Base-by-base conservation (phyloP, 768 basidiomycete genomes). In the Psilocybe cubensis region DNA sequence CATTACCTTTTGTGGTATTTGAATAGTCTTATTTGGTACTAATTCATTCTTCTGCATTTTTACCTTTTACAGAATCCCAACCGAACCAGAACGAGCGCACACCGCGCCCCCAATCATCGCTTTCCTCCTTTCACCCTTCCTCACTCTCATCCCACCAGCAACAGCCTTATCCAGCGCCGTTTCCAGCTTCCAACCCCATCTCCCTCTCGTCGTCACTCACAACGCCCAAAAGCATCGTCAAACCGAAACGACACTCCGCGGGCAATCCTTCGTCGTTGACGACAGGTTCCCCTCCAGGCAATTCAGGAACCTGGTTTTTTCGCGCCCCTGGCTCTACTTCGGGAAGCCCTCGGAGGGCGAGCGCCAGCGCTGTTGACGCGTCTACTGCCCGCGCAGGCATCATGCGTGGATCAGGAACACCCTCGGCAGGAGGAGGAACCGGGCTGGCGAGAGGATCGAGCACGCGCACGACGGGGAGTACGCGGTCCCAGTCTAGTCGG, bases 301-400 rank as follows among this genome's bases (percentile, higher is more conserved):
- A 0, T 38, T 14, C 35, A 14, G 35, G 35, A n/a, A 17, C 14
- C 28, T 54, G 52, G 52, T 54, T 54, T 45, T 54, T 54, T 54
- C 52, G 52, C 18, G 25, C 52, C 29, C n/a, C n/a, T n/a, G n/a
- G n/a, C n/a, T 54, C 52, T 29, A 45, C 42, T 21, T 29, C 52
- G 3, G 52, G 52, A 9, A 44, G 25, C 25, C 52, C 28, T n/a
- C n/a, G n/a, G n/a, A n/a, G n/a, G n/a, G n/a, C n/a, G n/a, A n/a
- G n/a, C n/a, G n/a, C n/a, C n/a, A n/a, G n/a, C n/a, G n/a, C n/a
- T n/a, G n/a, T n/a, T n/a, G n/a, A n/a, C n/a, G n/a, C n/a, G n/a
- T n/a, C n/a, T n/a, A n/a, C n/a, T n/a, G n/a, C n/a, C n/a, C n/a
- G n/a, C n/a, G n/a, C n/a, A n/a, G n/a, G n/a, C n/a, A n/a, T n/a